Evolutionary conservation across 257 asterid genomes (phyloP).

Genomic region (Leonotis leonurus): DNA sequence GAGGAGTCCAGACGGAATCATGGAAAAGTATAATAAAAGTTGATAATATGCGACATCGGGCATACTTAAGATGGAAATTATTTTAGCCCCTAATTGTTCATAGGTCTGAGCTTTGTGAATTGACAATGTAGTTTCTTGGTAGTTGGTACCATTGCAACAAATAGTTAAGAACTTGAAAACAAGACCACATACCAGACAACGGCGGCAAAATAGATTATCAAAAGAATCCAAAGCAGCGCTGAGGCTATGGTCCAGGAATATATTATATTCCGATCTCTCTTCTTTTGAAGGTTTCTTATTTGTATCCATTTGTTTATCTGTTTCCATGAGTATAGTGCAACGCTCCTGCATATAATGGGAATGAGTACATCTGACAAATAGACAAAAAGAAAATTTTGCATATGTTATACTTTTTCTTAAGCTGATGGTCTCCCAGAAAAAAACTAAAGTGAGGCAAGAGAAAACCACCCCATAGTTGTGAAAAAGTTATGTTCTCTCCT

Average conservation of each 20-base stretch:
- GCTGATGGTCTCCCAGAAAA: background rate
- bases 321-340: conserved; percentile 59
- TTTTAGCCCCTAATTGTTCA: background rate
- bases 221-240: conserved; percentile 79
- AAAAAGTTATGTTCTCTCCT: background rate
- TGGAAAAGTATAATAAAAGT: background rate
- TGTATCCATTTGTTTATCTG: conserved; percentile 29
- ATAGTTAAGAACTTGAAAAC: conserved; percentile 2
- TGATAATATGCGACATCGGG: background rate
- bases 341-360: conserved; percentile 61
- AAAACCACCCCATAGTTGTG: conserved; percentile 5
- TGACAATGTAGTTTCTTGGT: background rate
- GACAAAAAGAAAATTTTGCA: conserved; percentile 13
- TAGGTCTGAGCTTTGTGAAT: background rate
- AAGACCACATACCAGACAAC: conserved; percentile 74
- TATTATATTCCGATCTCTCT: conserved; percentile 33
- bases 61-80: background rate
- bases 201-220: conserved; percentile 93
- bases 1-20: background rate
- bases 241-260: conserved; percentile 57
- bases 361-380: conserved; percentile 27
- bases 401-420: conserved; percentile 7
- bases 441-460: background rate
- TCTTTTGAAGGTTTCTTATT: conserved; percentile 29
- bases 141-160: background rate